Evolutionary conservation across 768 basidiomycete species (phyloP), one percentile per base, ranked within the genome.

Genomic region (Rubroboletus pulcherrimus): DNA sequence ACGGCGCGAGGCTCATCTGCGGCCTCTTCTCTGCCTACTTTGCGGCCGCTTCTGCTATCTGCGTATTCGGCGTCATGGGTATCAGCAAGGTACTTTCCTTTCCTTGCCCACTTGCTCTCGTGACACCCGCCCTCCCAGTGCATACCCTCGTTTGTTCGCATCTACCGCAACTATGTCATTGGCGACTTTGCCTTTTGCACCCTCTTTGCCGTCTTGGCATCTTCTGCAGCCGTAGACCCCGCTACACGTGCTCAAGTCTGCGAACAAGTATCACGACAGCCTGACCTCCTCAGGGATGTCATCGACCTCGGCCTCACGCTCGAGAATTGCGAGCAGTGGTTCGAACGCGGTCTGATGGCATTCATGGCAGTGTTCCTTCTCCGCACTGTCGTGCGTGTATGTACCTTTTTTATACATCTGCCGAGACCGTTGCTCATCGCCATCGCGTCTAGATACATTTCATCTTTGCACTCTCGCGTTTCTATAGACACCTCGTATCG

Each of bases 321-420:
- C 41, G 89, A 91, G 71, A 89, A 90, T 60, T 92, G 91, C 66
- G 90, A 92, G 65, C 78, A 80, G 54, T 89, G 86, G 86, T 78
- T 90, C 45, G 87, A 86, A 66, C 78, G 83, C 39, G 86, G 81
- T 8, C 77, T 85, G 33, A 67, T 87, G 55, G 84, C 75, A 0
- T 76, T 82, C 34, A 73, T 89, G 46, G 82, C 77, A 2, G 67
- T 83, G 42, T 78, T 87, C 72, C 75, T 82, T 43, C 71, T 89
- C 35, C 66, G 87, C 57, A 80, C 86, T 53, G 78, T 87, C 62
- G 69, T 89, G 50, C 77, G 88, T 60, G 89, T 91, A 67, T 70
- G 85, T 77, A 46, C 39, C 58, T 48, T 43, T 34, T 30, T 24
- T 34, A 6, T 33, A 7, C 26, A 24, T 39, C 3, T 4, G 2